Base-by-base conservation (phyloP, 768 basidiomycete genomes). In the Lactarius vividus region DNA sequence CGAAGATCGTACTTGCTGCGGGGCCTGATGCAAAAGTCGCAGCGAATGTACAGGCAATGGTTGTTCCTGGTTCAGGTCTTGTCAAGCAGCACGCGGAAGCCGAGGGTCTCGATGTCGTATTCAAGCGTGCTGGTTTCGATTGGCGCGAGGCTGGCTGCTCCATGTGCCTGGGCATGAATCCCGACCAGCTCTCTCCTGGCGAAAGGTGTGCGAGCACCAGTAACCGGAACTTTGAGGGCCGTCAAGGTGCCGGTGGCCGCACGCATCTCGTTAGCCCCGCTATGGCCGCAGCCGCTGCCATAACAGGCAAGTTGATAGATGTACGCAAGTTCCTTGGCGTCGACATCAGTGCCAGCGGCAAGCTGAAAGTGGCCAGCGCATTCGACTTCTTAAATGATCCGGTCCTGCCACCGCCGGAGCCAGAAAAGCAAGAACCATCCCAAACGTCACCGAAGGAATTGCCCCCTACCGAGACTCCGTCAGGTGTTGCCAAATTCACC, bases 301-400 rank as follows among this genome's bases (percentile, higher is more conserved):
- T 88, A 64, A 83, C 80, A 2, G 86, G 86, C 26, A 77, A 79
- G 71, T 77, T 88, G 68, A 81, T 83, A 53, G 86, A 88, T 72
- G 85, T 85, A 28, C 78, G 86, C 69, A 83, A 84, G 73, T 74
- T 82, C 72, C 74, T 84, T 61, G 77, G 79, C 53, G 74, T 72
- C 29, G 72, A 73, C 11, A 46, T 65, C 49, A 64, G 69, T n/a
- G 57, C 75, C 2, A 69, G 70, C 9, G 71, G 83, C 40, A 83
- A 84, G 58, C 77, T 94, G 70, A 96, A 94, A 79, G 80, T 86
- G 57, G 80, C 84, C 29, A 90, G 81, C 66, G 86, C 84, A 31
- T 82, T 83, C 71, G 88, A 95, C 64, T 94, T 94, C 79, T 80
- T 96, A 75, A 87, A 87, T 57, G 88, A 89, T 67, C 84, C 78